Evolutionary conservation across 495 filamentous ascomycete genomes (phyloP).

Genomic region (Evansstolkia leycettana): DNA sequence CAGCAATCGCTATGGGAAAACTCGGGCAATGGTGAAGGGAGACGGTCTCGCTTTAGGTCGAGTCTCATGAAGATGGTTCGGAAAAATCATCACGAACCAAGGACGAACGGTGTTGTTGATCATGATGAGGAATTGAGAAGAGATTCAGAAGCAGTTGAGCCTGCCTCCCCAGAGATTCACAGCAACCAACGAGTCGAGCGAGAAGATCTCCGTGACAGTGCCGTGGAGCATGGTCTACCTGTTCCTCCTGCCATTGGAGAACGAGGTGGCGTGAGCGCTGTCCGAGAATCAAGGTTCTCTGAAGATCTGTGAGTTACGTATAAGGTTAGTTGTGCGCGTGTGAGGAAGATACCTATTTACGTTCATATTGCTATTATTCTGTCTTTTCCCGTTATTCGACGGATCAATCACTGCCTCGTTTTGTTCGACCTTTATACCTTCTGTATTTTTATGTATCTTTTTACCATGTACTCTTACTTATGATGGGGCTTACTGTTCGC

Average conservation of each 20-base stretch:
- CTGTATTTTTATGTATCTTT: too few relatives aligned
- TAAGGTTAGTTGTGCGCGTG: too few relatives aligned
- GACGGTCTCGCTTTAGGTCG: constrained; percentile 8
- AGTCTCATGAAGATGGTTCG: constrained; percentile 16
- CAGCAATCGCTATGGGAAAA: constrained; percentile 6
- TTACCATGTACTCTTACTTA: too few relatives aligned
- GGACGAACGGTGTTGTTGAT: constrained; percentile 10
- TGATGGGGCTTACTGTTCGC: too few relatives aligned
- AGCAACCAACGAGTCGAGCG: constrained; percentile 19
- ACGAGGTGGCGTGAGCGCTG: constrained; percentile 20
- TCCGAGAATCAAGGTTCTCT: constrained; percentile 36
- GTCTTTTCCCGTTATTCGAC: too few relatives aligned
- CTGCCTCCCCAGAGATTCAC: constrained; percentile 21
- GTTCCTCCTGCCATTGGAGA: constrained; percentile 24
- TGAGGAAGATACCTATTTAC: too few relatives aligned
- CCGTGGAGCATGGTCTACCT: constrained; percentile 32
- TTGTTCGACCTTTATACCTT: too few relatives aligned
- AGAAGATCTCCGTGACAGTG: constrained; percentile 35
- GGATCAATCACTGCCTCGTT: too few relatives aligned
- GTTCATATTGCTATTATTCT: too few relatives aligned
- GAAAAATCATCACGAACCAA: constrained; percentile 9
- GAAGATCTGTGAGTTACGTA: constrained; percentile 28
- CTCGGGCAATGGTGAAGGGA: constrained; percentile 9
- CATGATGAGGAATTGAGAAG: constrained; percentile 11
- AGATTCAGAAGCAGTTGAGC: constrained; percentile 36